Conservation (phyloP, 805 yeast species). For the Pichia manshurica region DNA sequence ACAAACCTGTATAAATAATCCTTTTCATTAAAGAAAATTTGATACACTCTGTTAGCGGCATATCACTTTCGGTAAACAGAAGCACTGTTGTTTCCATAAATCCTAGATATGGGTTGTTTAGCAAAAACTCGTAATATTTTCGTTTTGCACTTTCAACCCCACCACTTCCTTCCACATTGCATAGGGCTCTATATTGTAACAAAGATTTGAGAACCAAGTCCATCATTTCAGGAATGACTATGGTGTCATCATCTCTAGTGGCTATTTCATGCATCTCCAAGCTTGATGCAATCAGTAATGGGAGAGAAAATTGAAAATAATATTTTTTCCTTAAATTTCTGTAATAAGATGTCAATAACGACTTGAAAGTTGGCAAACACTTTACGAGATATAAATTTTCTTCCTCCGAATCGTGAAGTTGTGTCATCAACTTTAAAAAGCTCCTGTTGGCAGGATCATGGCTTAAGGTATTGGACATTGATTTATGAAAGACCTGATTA, state of each 20-base stretch:
- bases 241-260: slow-evolving; percentile 38
- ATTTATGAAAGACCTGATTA: slow-evolving; percentile 25
- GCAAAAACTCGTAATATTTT: slow-evolving; percentile 22
- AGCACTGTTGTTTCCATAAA: slow-evolving; percentile 36
- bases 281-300: slow-evolving; percentile 38
- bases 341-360: background rate
- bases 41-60: slow-evolving; percentile 35
- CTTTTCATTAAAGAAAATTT: slow-evolving; percentile 22
- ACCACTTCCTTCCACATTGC: slow-evolving; percentile 20
- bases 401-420: slow-evolving; percentile 14
- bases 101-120: slow-evolving; percentile 30
- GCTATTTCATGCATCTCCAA: slow-evolving; percentile 56
- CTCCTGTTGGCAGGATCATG: slow-evolving; percentile 16
- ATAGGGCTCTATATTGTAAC: slow-evolving; percentile 36
- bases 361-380: slow-evolving; percentile 1
- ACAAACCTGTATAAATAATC: slow-evolving; percentile 17
- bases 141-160: slow-evolving; percentile 9
- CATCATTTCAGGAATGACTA: slow-evolving; percentile 15
- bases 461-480: slow-evolving; percentile 23
- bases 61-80: slow-evolving; percentile 40
- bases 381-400: slow-evolving; percentile 1
- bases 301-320: slow-evolving; percentile 18
- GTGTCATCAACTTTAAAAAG: slow-evolving; percentile 19
- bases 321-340: slow-evolving; percentile 2
- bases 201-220: slow-evolving; percentile 36